A percentile compares a stretch with the other conserved stretches of the same genome.
phyloP scores from a whole-genome alignment of 257 asterid species.

The Echium plantagineum region DNA sequence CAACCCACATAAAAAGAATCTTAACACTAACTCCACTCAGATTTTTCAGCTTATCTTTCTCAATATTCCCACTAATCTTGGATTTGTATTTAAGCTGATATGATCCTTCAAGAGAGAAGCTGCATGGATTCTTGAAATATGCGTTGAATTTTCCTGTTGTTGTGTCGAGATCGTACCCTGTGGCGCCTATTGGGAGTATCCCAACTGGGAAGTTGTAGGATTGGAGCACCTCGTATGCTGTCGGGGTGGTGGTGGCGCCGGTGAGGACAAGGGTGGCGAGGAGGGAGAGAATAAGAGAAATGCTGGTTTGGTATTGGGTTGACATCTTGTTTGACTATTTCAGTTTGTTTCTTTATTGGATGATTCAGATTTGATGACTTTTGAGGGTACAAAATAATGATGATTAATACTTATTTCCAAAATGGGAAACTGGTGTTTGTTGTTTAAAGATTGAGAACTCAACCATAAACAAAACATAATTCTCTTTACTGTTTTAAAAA shows the following conservation, averaged over 20 bases:
- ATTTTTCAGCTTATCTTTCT: neutral
- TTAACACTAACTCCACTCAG: constrained; percentile 7
- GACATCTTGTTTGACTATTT: constrained; percentile 7
- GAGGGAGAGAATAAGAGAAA: constrained; percentile 12
- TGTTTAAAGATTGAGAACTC: no score
- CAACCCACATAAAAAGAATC: constrained; percentile 1
- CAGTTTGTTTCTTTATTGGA: no score
- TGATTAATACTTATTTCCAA: no score
- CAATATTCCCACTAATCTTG: constrained; percentile 2
- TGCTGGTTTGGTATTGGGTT: constrained; percentile 1
- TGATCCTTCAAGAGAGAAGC: constrained; percentile 3
- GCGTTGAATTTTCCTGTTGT: constrained; percentile 4
- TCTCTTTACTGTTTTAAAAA: no score
- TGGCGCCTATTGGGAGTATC: constrained; percentile 1
- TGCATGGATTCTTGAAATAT: constrained; percentile 4
- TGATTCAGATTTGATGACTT: no score
- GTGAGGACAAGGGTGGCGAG: no score
- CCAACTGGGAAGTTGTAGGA: neutral
- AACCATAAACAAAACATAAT: no score
- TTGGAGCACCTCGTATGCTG: neutral
- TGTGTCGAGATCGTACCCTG: neutral
- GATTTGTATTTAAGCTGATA: constrained; percentile 5
- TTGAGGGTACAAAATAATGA: no score
- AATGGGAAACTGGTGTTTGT: no score
- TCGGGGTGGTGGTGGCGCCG: neutral